Evolutionary conservation across 1,284 basidiomycete genomes (phyloP), one percentile per base, ranked within the genome.

Genomic region (Leccinum insigne): DNA sequence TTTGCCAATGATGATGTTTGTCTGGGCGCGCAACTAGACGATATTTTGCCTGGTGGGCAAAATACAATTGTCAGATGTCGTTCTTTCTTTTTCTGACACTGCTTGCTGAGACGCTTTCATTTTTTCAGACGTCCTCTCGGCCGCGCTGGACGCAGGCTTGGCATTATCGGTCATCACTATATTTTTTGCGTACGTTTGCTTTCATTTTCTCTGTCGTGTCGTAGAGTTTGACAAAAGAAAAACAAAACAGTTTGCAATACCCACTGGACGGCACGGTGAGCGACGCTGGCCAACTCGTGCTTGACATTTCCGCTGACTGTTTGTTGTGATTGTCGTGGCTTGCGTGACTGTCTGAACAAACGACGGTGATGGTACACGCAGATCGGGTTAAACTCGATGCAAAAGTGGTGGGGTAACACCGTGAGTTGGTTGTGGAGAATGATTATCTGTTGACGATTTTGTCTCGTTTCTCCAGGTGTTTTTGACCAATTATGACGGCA

Each of bases 11-110:
- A 18, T 18, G 5, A 44, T 44, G 42, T 44, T 44, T 44, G 8
- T 47, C 44, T 47, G 47, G n/a, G 44, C n/a, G 10, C 16, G 18
- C 26, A 21, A 32, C 2, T 40, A 81, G 82, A 66, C 79, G 83
- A 58, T 80, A 85, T 69, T 91, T 91, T 78, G 77, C 82, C 0
- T 91, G 88, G 87, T 92, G 89, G 90, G 82, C 84, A 23, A 90
- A 90, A 77, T 90, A 88, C 77, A 89, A 90, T 72, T 89, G 83
- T 83, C 67, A 58, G 63, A 14, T 8, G 10, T 38, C 13, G 7
- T 5, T 21, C 18, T 32, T 21, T 23, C 35, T n/a, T 32, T 57
- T 21, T 49, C 49, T 52, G 14, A 21, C 23, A 7, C 38, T 38
- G 35, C 1, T 60, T 7, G 11, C 18, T 52, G 47, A 21, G 18